These are phyloP conservation scores for Sanghuangporus sanghuang DNA, from an alignment of 1,284 basidiomycete genomes.

Conservation along the genomic window DNA sequence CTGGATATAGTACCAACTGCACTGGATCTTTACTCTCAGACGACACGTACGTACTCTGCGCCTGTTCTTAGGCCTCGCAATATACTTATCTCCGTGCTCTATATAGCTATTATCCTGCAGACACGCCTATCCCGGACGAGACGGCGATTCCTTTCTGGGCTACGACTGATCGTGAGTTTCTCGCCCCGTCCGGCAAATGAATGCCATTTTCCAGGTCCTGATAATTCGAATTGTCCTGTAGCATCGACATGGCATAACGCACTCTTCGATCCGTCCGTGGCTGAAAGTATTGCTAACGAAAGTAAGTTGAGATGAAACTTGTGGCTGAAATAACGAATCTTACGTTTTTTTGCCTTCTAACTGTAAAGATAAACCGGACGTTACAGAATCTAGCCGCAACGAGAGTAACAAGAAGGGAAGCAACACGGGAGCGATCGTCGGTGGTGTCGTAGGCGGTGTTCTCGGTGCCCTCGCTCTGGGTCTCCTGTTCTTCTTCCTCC, in stretches of 20 bases:
- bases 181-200: background rate
- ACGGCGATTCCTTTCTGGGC: constrained; percentile 18
- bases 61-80: background rate
- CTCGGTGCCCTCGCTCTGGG: background rate
- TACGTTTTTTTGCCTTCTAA: background rate
- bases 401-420: background rate
- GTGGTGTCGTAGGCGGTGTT: constrained; percentile 14
- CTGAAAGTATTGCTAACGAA: constrained; percentile 8
- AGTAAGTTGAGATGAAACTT: background rate
- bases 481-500: constrained; percentile 2
- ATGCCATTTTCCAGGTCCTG: background rate
- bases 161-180: constrained; percentile 10
- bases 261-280: constrained; percentile 7
- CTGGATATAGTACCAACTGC: constrained; percentile 5
- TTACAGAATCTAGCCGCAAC: constrained; percentile 1
- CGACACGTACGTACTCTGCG: background rate
- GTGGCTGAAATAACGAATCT: background rate
- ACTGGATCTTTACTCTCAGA: constrained; percentile 4
- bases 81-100: background rate
- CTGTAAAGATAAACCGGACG: constrained; percentile 5
- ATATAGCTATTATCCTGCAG: constrained; percentile 1
- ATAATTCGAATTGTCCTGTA: background rate
- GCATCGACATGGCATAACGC: constrained; percentile 12
- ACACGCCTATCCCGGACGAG: constrained; percentile 10
- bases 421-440: constrained; percentile 8